Evolutionary conservation across 495 filamentous ascomycete genomes (phyloP), one percentile per base, ranked within the genome.

Genomic region (Thermothielavioides terrestris): DNA sequence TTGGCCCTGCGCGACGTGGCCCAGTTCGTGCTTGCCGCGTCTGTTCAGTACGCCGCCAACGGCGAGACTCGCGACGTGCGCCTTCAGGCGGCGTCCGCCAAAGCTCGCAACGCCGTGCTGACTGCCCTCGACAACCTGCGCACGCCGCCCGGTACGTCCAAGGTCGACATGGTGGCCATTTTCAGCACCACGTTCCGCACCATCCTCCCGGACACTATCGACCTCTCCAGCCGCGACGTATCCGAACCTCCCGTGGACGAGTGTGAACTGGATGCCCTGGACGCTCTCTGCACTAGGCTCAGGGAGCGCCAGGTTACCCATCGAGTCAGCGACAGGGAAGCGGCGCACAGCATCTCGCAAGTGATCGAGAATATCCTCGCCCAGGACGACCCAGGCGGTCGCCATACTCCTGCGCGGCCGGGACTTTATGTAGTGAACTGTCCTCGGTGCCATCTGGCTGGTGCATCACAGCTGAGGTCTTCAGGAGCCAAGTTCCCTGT

Each of bases 41-140:
- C 63, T 9, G 39, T 69, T 17, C 66, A 69, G 23, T 69, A 68
- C 46, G 47, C 49, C 10, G 62, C 60, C 20, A 64, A 68, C 51
- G 32, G 55, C 41, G 64, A 69, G 21, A 65, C 54, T 14, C 58
- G 60, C 6, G 59, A 68, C 46, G 15, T 59, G 11, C 63, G 57
- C 1, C 58, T 68, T 11, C 63, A 66, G 38, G 30, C 60, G 3
- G 55, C 52, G 18, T 65, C 61, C 8, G 64, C 61, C 23, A 52
- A 52, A 22, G 58, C 65, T 30, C 63, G 66, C n/a, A 68, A 67
- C 44, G 64, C 65, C n/a, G 54, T 68, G 6, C 49, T 68, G 20
- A 50, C 51, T 22, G 57, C 63, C 2, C 52, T 67, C 2, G 61
- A 68, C 28, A 57, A 52, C 32, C 3, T 69, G 2, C 63, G 57